phyloP scores from a whole-genome alignment of 768 basidiomycete species.

The Termitomyces sp. region DNA sequence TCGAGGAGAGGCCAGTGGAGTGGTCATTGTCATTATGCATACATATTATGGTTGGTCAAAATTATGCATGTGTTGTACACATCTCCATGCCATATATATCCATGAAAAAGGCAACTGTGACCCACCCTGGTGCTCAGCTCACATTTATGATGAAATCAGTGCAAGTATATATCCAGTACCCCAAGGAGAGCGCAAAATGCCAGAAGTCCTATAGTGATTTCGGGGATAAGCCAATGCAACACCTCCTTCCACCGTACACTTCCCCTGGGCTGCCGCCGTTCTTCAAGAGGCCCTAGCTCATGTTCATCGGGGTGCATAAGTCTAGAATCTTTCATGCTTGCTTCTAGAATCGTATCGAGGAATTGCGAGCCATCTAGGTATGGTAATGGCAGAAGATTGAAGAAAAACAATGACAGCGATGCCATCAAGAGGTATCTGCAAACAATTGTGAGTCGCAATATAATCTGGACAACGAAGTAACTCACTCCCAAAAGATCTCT shows the following conservation, averaged over 20 bases:
- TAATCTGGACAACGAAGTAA: slow-evolving; percentile 3
- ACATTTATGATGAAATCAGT: neutral
- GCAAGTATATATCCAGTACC: slow-evolving; percentile 11
- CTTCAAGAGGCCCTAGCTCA: slow-evolving; percentile 26
- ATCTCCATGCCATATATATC: slow-evolving; percentile 17
- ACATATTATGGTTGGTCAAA: slow-evolving; percentile 20
- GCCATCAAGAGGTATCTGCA: slow-evolving; percentile 57
- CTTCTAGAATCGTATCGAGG: slow-evolving; percentile 26
- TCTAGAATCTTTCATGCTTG: neutral
- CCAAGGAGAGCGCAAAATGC: slow-evolving; percentile 15
- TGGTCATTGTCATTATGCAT: slow-evolving; percentile 14
- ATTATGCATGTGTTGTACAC: slow-evolving; percentile 26
- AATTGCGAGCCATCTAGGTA: slow-evolving; percentile 67
- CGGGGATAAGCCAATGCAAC: slow-evolving; percentile 12
- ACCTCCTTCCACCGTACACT: slow-evolving; percentile 16
- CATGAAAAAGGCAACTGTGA: slow-evolving; percentile 7
- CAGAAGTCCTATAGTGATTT: slow-evolving; percentile 17
- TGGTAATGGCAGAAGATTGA: slow-evolving; percentile 76
- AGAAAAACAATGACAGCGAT: slow-evolving; percentile 72
- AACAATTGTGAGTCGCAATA: neutral
- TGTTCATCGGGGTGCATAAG: slow-evolving; percentile 14
- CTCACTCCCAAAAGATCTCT: slow-evolving; percentile 50
- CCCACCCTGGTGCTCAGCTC: neutral
- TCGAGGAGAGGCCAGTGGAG: slow-evolving; percentile 9
- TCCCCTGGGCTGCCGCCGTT: slow-evolving; percentile 4